These are phyloP conservation scores for Crassisporium funariophilum DNA, from an alignment of 768 basidiomycete species.

Conservation along the genomic window DNA sequence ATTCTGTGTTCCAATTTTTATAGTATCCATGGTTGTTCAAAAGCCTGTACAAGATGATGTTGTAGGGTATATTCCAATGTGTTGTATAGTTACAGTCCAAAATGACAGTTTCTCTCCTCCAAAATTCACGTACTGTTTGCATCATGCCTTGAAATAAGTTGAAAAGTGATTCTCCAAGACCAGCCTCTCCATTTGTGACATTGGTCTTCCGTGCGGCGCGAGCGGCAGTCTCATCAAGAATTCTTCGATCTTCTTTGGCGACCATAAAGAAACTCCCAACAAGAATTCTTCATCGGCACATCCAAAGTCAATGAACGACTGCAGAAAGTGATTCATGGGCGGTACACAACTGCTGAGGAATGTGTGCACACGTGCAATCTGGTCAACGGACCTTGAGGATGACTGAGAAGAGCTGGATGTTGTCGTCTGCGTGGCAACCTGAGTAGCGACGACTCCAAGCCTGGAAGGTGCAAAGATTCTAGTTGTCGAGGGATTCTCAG, in stretches of 20 bases:
- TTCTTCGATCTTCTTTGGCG: conserved; percentile 1
- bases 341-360: conserved; percentile 15
- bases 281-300: conserved; percentile 10
- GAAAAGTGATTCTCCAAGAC: conserved; percentile 11
- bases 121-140: too few species aligned
- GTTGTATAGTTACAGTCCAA: too few species aligned
- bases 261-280: conserved; percentile 8
- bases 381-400: too few species aligned
- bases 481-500: neutral
- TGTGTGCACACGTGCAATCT: conserved; percentile 2
- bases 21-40: neutral
- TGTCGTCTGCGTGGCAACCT: neutral
- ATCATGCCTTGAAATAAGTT: conserved; percentile 8
- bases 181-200: conserved; percentile 10
- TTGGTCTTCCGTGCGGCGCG: conserved; percentile 1
- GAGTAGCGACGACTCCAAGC: neutral
- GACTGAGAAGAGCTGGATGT: neutral
- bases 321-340: conserved; percentile 9
- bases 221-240: conserved; percentile 5
- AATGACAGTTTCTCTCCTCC: too few species aligned
- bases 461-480: neutral
- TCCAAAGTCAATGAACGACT: conserved; percentile 14
- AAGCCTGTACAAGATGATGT: neutral
- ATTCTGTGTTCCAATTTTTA: neutral
- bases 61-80: neutral